A percentile compares a stretch with the other conserved stretches of the same genome.
Conservation (phyloP, 2,329 filamentous ascomycete species). For the Alternaria sp. region DNA sequence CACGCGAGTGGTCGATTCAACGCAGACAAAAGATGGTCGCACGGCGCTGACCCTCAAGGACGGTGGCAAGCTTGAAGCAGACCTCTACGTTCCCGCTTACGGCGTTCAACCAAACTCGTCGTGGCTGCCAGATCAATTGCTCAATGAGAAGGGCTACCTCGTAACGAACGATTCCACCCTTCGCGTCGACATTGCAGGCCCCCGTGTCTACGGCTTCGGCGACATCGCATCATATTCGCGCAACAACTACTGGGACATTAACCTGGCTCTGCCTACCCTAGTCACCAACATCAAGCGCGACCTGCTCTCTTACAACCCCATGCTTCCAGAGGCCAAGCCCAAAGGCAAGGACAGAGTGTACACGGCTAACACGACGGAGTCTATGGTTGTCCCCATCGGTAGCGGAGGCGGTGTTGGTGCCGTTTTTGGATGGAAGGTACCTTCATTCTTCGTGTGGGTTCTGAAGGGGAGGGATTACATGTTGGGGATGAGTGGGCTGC, state of each 20-base stretch:
- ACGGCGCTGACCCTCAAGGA: constrained; percentile 49
- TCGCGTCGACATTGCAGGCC: constrained; percentile 53
- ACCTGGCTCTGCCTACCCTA: constrained; percentile 49
- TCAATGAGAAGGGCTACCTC: constrained; percentile 57
- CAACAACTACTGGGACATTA: constrained; percentile 52
- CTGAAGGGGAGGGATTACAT: constrained; percentile 53
- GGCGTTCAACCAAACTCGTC: constrained; percentile 60
- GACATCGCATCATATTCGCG: constrained; percentile 54
- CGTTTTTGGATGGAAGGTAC: constrained; percentile 48
- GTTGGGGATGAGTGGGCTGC: constrained; percentile 23
- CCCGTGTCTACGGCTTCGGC: constrained; percentile 57
- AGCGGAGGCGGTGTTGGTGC: constrained; percentile 42
- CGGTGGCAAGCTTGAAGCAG: constrained; percentile 55
- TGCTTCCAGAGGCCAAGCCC: constrained; percentile 24
- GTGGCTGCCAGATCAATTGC: constrained; percentile 57
- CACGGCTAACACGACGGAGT: constrained; percentile 28
- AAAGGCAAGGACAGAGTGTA: constrained; percentile 36
- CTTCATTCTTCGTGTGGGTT: constrained; percentile 48
- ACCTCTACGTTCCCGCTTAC: constrained; percentile 61
- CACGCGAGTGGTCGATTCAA: constrained; percentile 38
- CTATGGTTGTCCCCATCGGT: constrained; percentile 43
- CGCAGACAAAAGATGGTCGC: constrained; percentile 44
- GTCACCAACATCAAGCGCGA: constrained; percentile 57
- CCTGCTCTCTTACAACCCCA: constrained; percentile 42
- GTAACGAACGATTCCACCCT: constrained; percentile 54